Base-by-base conservation (phyloP, 768 basidiomycete genomes). In the Auriculariales sp. region DNA sequence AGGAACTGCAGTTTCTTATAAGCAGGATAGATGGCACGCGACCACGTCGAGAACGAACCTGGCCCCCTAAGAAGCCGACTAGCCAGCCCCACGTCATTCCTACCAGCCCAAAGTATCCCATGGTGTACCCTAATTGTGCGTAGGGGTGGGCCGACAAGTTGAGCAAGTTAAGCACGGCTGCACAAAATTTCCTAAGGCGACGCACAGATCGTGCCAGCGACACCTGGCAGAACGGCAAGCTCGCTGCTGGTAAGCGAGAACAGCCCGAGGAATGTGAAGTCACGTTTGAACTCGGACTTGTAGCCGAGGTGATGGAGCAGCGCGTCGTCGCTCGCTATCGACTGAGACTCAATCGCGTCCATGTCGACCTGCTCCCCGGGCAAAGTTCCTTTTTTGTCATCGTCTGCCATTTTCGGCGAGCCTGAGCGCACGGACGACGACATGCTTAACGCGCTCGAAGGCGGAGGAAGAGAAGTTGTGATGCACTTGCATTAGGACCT, bases 281-380 rank as follows among this genome's bases (percentile, higher is more conserved):
- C 49, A 29, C 49, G 35, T 39, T 45, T 42, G 49, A 50, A 50
- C 49, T 50, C 49, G 25, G 36, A 31, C 32, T 50, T 50, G 39
- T 50, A 50, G 12, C 49, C 49, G 12, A 50, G 49, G 6, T 36
- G 36, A 10, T 42, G 36, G 28, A 50, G 49, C 24, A 34, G 29
- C 14, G 28, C 49, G n/a, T 50, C 49, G 34, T 50, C 49, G 36
- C 28, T 29, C 11, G 29, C 31, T 35, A 49, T 32, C 39, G 17
- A 19, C 6, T 44, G 12, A 10, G 39, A 19, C 14, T 44, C 39
- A 25, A 44, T 25, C 22, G 27, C 39, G 19, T 12, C 39, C 12
- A 44, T n/a, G n/a, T n/a, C n/a, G n/a, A n/a, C n/a, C n/a, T n/a
- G n/a, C n/a, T n/a, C n/a, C n/a, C n/a, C n/a, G n/a, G n/a, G n/a